Evolutionary conservation across 345 rosid species (phyloP), one percentile per base, ranked within the genome.

Genomic region (Bruguiera parviflora): DNA sequence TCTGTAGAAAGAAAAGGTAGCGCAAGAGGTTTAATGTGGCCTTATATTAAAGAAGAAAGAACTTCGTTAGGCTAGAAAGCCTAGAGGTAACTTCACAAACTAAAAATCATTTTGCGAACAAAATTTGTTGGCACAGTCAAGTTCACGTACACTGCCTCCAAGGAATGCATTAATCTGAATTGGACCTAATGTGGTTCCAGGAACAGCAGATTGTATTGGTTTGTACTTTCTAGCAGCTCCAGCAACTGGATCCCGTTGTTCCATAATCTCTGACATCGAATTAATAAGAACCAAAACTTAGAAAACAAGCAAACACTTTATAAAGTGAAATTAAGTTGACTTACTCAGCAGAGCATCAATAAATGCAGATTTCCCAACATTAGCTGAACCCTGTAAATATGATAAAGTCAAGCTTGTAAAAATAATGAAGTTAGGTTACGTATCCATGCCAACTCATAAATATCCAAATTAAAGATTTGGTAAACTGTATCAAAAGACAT

Each of bases 291-390:
- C 4, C 20, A 72, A 43, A 39, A n/a, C 22, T 61, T 60, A 61
- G 53, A 29, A 73, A n/a, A 58, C n/a, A 53, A 27, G 59, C 4
- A 32, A 63, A 73, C 61, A 11, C 22, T 49, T 33, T 19, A 31
- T 0, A 7, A 31, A 2, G 57, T 13, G 19, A 53, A 8, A 5
- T 6, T 22, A 61, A 21, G 59, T 60, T 3, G 21, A 85, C 97
- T 86, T 88, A 94, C 98, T 89, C 58, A 94, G 80, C 65, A 89
- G 81, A 57, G 96, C 95, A 79, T 86, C 89, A 82, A 89, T 91
- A 82, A 94, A 94, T 67, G 97, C 98, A 68, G 98, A 91, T 84
- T 94, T 94, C 65, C 98, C 98, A 66, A 94, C 98, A 75, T 94
- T 94, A 55, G 97, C 98, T 58, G 98, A 83, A 55, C 98, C 98